Base-by-base conservation (phyloP, 805 yeast genomes). In the Naumovozyma castellii region DNA sequence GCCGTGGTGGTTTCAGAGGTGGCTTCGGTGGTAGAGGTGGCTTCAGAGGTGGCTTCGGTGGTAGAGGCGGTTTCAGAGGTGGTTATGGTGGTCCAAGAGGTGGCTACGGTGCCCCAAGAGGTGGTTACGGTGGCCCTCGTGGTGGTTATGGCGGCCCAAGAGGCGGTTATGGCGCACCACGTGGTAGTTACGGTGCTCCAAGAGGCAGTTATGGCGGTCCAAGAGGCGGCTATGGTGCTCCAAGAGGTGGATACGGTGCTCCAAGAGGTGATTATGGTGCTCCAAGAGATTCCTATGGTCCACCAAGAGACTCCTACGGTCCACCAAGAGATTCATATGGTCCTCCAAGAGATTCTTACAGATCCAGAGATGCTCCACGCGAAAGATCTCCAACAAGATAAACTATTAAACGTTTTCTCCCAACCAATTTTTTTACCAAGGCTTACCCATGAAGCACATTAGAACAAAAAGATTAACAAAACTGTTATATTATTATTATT, bases 341-440 rank as follows among this genome's bases (percentile, higher is more conserved):
- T 40, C 54, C 58, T 30, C 57, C 66, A 54, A 56, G 68, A 46
- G 71, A 67, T 37, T 65, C 71, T 29, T 65, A 65, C 65, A 68
- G 75, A 56, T 68, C 77, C 43, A 67, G 72, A 51, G 78, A 71
- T 49, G 60, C 61, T 45, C 56, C 63, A 41, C 72, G 83, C 60
- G 83, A 78, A 61, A 79, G 86, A 74, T 79, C 87, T 44, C 86
- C 87, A 65, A 72, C 81, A 48, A 78, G 85, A 68, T 79, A 76
- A 62, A 13, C 32, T 5, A 29, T 29, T 29, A 29, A 13, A 9
- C 15, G 5, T 29, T n/a, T 14, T 14, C 13, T 22, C 27, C 27
- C 27, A 6, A 6, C 27, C 27, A 22, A 6, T 22, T 22, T 22
- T n/a, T n/a, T n/a, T n/a, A n/a, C n/a, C n/a, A n/a, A n/a, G n/a